These are phyloP conservation scores for Alnus glutinosa DNA, from an alignment of 306 rosid species.

Conservation along the genomic window DNA sequence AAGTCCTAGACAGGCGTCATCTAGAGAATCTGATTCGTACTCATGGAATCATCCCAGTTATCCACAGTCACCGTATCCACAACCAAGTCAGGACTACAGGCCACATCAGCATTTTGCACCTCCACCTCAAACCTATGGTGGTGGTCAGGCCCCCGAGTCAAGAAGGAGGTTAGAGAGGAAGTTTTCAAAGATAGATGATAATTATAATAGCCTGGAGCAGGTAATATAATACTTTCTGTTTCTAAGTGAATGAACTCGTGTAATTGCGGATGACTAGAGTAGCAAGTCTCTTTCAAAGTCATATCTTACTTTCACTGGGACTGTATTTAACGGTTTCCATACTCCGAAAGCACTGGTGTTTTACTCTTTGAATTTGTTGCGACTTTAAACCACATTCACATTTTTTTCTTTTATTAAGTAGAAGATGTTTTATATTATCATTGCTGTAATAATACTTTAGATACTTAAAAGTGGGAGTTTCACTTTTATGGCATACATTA, in stretches of 20 bases:
- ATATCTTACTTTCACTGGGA: not conserved
- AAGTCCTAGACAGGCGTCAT: slow-evolving; percentile 43
- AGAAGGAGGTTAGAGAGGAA: slow-evolving; percentile 50
- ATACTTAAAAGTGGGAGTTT: not conserved
- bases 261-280: slow-evolving; percentile 2
- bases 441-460: not conserved
- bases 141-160: slow-evolving; percentile 40
- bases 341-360: not conserved
- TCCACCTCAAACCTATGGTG: slow-evolving; percentile 47
- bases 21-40: slow-evolving; percentile 38
- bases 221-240: slow-evolving; percentile 31
- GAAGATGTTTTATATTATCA: not conserved
- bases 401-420: not conserved
- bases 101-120: slow-evolving; percentile 43
- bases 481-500: not conserved
- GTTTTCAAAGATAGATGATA: slow-evolving; percentile 72
- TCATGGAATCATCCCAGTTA: slow-evolving; percentile 42
- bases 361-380: not conserved
- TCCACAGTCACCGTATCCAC: slow-evolving; percentile 49
- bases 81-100: slow-evolving; percentile 41
- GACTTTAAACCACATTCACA: not conserved
- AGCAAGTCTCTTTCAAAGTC: not conserved
- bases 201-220: slow-evolving; percentile 72
- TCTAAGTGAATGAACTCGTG: slow-evolving; percentile 15
- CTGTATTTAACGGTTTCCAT: not conserved